These are phyloP conservation scores for Populus pruinosa DNA, from an alignment of 345 rosid genomes.

Conservation along the genomic window DNA sequence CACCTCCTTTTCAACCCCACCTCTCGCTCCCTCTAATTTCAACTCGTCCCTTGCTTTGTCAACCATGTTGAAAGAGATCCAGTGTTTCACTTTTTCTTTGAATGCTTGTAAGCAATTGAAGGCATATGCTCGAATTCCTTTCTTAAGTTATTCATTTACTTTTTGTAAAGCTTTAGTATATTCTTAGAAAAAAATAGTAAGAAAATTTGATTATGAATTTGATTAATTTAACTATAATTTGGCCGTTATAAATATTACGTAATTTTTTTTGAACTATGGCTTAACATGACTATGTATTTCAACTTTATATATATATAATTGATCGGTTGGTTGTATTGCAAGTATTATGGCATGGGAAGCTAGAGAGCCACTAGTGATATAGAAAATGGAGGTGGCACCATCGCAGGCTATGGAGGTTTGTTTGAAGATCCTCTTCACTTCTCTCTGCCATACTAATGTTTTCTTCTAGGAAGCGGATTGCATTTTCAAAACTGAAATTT, in stretches of 20 bases:
- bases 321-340: slow-evolving; percentile 2
- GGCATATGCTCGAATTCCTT: slow-evolving; percentile 69
- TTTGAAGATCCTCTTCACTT: slow-evolving; percentile 33
- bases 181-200: background rate
- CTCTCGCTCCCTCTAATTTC: too few species aligned
- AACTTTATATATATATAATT: background rate
- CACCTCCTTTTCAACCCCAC: too few species aligned
- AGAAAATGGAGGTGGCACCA: slow-evolving; percentile 53
- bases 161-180: slow-evolving; percentile 2
- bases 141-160: slow-evolving; percentile 25
- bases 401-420: slow-evolving; percentile 48
- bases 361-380: slow-evolving; percentile 48
- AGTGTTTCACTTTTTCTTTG: slow-evolving; percentile 63
- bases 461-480: slow-evolving; percentile 44
- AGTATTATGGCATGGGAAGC: slow-evolving; percentile 60
- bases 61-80: too few species aligned
- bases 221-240: background rate
- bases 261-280: background rate
- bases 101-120: slow-evolving; percentile 76
- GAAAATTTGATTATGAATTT: background rate
- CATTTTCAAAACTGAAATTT: too few species aligned
- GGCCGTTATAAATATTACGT: background rate
- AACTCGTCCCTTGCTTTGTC: too few species aligned
- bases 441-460: slow-evolving; percentile 47
- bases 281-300: background rate